Base-by-base conservation (phyloP, 768 basidiomycete species). In the Suillus variegatus region DNA sequence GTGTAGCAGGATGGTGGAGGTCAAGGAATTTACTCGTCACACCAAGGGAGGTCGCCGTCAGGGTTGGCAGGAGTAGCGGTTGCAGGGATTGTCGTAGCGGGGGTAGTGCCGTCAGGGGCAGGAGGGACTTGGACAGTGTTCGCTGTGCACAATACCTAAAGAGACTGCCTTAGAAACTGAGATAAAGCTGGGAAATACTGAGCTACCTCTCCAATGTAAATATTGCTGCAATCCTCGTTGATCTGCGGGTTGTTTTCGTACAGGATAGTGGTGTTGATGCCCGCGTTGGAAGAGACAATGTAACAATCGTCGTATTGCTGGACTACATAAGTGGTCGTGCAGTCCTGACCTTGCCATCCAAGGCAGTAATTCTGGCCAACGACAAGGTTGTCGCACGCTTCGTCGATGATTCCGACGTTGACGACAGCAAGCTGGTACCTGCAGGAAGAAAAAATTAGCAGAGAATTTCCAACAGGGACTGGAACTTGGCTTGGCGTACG, bases 211-310 rank as follows among this genome's bases (percentile, higher is more conserved):
- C 88, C 91, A 64, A 89, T 72, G 77, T 92, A 92, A 74, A 94
- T 80, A 80, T 93, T 93, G 68, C 69, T 77, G 76, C 87, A 90
- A 0, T 73, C 78, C 0, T 55, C 3, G 70, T 86, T 67, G 69
- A 93, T 81, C 75, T 92, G 88, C 22, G 91, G 92, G 85, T 94
- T 94, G 85, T 93, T 93, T 65, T 68, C 18, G 72, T 74, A 79
- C 38, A 94, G 79, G 6, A 86, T 80, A 44, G 85, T 85, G 32
- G 69, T 64, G 80, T 88, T 85, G 75, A 90, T 70, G 43, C 79
- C 75, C 69, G 77, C 69, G 1, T 61, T 68, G 35, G 55, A 20
- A 36, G 81, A 64, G 62, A 94, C 79, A 20, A n/a, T 65, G 16
- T 85, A 82, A 74, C 93, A 94, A 64, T 79, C 80, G 75, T 94